A percentile compares a stretch with the other conserved stretches of the same genome.
phyloP scores from a whole-genome alignment of 2,329 filamentous ascomycete genomes.

The Myrmaecium sp. region DNA sequence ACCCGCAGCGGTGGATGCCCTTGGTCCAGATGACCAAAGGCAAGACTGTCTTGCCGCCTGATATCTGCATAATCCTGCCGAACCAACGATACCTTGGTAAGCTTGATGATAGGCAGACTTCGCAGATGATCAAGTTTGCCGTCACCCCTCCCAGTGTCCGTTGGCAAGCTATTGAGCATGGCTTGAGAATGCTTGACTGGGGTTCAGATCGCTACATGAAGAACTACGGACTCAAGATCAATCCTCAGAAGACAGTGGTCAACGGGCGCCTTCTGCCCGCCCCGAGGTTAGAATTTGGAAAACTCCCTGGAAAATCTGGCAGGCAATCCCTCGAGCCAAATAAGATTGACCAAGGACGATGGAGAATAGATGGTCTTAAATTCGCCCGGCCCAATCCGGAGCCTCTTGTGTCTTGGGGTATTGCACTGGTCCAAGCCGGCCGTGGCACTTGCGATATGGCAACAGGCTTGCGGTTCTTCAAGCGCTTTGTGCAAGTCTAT shows the following conservation, averaged over 20 bases:
- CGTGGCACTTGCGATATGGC: slow-evolving; percentile 26
- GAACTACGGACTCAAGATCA: slow-evolving; percentile 59
- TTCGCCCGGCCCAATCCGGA: slow-evolving; percentile 50
- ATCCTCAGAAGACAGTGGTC: slow-evolving; percentile 39
- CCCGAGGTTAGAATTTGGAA: slow-evolving; percentile 56
- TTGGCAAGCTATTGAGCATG: slow-evolving; percentile 48
- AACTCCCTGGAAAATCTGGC: no score
- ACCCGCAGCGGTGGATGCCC: slow-evolving; percentile 32
- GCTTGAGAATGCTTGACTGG: slow-evolving; percentile 53
- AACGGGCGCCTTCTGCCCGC: slow-evolving; percentile 54
- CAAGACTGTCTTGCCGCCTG: slow-evolving; percentile 37
- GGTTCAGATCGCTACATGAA: slow-evolving; percentile 48
- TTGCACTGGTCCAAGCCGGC: slow-evolving; percentile 46
- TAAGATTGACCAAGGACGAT: slow-evolving; percentile 49
- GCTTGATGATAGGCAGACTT: slow-evolving; percentile 47
- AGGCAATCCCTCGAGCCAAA: slow-evolving; percentile 11
- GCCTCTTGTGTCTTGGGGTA: slow-evolving; percentile 56
- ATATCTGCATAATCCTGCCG: slow-evolving; percentile 33
- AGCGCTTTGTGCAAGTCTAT: slow-evolving; percentile 45
- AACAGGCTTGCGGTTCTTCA: slow-evolving; percentile 35
- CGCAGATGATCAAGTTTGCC: slow-evolving; percentile 84
- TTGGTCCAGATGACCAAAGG: slow-evolving; percentile 42
- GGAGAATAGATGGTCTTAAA: slow-evolving; percentile 71
- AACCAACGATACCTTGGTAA: slow-evolving; percentile 44
- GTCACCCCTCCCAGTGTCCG: slow-evolving; percentile 60